Evolutionary conservation across 345 rosid genomes (phyloP), one percentile per base, ranked within the genome.

Genomic region (Melastoma malabathricum): DNA sequence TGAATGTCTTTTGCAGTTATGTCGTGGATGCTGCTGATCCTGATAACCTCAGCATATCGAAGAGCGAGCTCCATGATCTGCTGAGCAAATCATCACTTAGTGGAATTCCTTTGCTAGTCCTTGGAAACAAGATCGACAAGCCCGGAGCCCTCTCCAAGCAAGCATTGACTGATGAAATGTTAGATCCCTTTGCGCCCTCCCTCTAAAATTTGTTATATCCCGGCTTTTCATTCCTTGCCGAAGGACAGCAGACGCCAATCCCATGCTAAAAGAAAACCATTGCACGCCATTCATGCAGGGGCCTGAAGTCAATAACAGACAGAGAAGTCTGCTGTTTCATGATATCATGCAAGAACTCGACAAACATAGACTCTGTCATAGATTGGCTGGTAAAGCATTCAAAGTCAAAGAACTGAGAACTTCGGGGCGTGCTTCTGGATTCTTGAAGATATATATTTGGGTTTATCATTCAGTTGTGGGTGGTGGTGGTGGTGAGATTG

Each of bases 361-460:
- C 84, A 46, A 89, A 89, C 73, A 81, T 89, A 17, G 97, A 85
- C 54, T 74, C 75, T 0, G 95, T 89, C 49, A 85, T 89, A 51
- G 87, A 89, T 62, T 89, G 97, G 97, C 95, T 89, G 52, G 75
- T 89, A 27, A 89, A 89, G 72, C 95, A 89, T 60, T 85, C 97
- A 5, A 89, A 85, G 64, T 71, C 90, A 31, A 73, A 71, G 55
- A 79, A 64, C 66, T 82, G 57, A 70, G 48, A 27, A 15, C n/a
- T 50, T 43, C 10, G 22, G 22, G 39, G 16, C 54, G 65, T 68
- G 74, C 54, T 47, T 34, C 41, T 34, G 41, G 2, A 34, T 34
- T 34, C 41, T 4, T 6, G 41, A 34, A 34, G 41, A 34, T 34
- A 34, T 29, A 27, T 31, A 31, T 31, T 5, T 31, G 38, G 2